Percentiles rank a stretch among this genome's conserved stretches.
These are phyloP conservation scores for Aspergillus sclerotiicarbonarius DNA, from an alignment of 495 filamentous ascomycete species.

Conservation along the genomic window DNA sequence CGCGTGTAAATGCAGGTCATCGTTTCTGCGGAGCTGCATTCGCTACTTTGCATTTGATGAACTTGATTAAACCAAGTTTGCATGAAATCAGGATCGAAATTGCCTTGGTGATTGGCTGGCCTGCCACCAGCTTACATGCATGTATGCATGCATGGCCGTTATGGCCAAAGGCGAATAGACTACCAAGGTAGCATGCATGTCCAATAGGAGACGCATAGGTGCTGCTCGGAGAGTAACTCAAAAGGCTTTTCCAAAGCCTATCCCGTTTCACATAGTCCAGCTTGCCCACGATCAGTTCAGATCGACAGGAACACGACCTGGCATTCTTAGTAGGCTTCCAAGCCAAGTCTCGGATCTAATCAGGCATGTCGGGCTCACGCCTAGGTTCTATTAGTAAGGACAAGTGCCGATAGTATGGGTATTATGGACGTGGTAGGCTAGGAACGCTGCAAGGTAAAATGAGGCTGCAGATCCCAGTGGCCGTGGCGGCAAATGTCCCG, in stretches of 20 bases:
- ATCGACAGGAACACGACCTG: not conserved
- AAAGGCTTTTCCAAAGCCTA: not conserved
- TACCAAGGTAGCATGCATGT: not conserved
- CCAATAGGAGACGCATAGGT: not conserved
- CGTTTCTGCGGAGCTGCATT: not conserved
- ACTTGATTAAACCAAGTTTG: not conserved
- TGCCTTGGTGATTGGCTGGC: not conserved
- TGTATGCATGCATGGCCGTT: not conserved
- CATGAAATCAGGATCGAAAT: not conserved
- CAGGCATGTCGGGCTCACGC: not conserved
- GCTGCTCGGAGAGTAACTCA: not conserved
- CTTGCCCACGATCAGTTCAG: not conserved
- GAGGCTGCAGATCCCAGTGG: conserved; percentile 13
- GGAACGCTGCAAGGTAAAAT: not conserved
- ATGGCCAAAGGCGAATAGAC: not conserved
- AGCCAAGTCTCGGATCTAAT: not conserved
- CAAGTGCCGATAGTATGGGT: not conserved
- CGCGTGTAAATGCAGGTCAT: no score
- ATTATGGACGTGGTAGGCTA: not conserved
- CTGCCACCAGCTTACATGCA: not conserved
- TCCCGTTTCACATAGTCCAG: not conserved
- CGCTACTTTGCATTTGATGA: not conserved
- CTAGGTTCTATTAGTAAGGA: not conserved
- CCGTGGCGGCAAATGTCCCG: conserved; percentile 2
- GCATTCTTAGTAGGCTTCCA: not conserved